These are phyloP conservation scores for Blastobotrys mokoenaii DNA, from an alignment of 805 yeast genomes.

Conservation along the genomic window DNA sequence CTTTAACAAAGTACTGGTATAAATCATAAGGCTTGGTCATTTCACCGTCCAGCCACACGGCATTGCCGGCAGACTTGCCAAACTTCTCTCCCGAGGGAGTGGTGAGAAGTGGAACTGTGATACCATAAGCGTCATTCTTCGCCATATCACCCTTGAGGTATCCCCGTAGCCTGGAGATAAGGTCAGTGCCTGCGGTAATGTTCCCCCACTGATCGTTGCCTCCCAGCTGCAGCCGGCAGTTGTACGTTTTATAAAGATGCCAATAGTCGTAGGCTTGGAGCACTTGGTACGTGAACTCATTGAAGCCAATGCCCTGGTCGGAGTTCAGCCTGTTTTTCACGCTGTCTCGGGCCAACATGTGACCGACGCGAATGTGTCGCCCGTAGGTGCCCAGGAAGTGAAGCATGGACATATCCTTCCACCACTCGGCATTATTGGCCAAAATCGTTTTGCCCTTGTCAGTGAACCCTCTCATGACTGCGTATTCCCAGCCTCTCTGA, in stretches of 20 bases:
- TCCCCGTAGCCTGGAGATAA: slow-evolving; percentile 53
- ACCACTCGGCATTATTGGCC: slow-evolving; percentile 75
- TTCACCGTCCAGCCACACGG: slow-evolving; percentile 72
- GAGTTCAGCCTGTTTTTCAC: slow-evolving; percentile 65
- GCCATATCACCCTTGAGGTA: slow-evolving; percentile 12
- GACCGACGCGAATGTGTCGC: slow-evolving; percentile 64
- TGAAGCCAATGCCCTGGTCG: slow-evolving; percentile 77
- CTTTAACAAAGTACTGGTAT: slow-evolving; percentile 76
- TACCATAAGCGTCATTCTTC: slow-evolving; percentile 41
- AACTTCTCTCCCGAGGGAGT: slow-evolving; percentile 87
- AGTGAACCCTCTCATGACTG: slow-evolving; percentile 37
- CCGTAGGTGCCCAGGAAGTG: slow-evolving; percentile 76
- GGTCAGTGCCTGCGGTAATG: slow-evolving; percentile 89
- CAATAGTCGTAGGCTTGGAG: slow-evolving; percentile 92
- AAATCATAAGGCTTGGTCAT: slow-evolving; percentile 73
- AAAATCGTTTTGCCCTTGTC: slow-evolving; percentile 32
- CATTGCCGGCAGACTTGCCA: slow-evolving; percentile 97
- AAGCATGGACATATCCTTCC: slow-evolving; percentile 67
- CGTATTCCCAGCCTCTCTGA: slow-evolving; percentile 52
- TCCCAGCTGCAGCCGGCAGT: slow-evolving; percentile 72
- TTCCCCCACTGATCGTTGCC: slow-evolving; percentile 99
- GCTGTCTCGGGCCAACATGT: slow-evolving; percentile 86
- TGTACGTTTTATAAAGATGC: slow-evolving; percentile 53
- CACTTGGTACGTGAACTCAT: slow-evolving; percentile 89
- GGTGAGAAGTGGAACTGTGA: slow-evolving; percentile 85